Evolutionary conservation across 495 filamentous ascomycete genomes (phyloP), one percentile per base, ranked within the genome.

Genomic region (Rostrohypoxylon terebratum): DNA sequence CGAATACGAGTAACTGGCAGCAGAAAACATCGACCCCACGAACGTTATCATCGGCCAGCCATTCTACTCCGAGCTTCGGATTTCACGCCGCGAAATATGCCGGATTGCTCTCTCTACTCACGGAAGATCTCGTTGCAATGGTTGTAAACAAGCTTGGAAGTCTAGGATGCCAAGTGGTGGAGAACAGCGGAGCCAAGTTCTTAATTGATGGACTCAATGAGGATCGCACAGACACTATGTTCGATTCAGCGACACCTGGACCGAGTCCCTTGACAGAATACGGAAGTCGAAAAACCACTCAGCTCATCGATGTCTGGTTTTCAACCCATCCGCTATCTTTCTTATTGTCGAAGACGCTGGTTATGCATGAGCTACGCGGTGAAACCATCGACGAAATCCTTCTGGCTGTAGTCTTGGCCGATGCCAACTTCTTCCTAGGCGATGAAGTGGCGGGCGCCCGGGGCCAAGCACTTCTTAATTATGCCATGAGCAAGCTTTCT

Each of bases 261-360:
- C 55, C 14, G 18, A 59, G 20, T 28, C 55, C 55, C 55, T 59
- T 59, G 55, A 11, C 55, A 8, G 55, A 59, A 25, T 59, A 59
- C 10, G 55, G 55, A 28, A 40, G 18, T 5, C 55, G 55, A 18
- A 59, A 59, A 42, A 59, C 36, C 3, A 59, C 34, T 1, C 55
- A 59, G n/a, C 33, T 59, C 9, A 59, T 59, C n/a, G 55, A 59
- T 59, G 25, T 59, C 20, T 59, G 55, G 55, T 59, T 59, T 20
- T 59, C 55, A 42, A 59, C n/a, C 14, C 55, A 59, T 10, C 55
- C 55, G 11, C 20, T 59, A 21, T 59, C 55, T 10, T 59, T 59
- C 55, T 20, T 59, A 23, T 13, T 59, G 25, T 59, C 55, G 2
- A 59, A 59, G 21, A 59, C 55, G 6, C 36, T 59, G 6, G 20